phyloP scores from a whole-genome alignment of 1,284 basidiomycete species.

The Leucocoprinus gongylophorus region DNA sequence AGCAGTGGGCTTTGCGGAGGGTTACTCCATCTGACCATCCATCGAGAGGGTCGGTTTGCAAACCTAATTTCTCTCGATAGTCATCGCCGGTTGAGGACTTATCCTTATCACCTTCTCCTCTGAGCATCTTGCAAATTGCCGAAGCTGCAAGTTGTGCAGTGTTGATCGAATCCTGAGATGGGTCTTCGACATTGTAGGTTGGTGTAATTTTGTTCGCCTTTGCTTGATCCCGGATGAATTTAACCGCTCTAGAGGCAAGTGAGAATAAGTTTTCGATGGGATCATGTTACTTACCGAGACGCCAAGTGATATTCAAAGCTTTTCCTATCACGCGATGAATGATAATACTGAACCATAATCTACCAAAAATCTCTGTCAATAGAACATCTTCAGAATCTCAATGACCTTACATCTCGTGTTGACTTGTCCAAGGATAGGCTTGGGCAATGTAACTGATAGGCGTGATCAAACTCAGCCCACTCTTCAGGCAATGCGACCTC shows the following conservation, averaged over 20 bases:
- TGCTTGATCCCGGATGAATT: constrained; percentile 79
- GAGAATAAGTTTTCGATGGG: constrained; percentile 1
- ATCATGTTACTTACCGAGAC: constrained; percentile 50
- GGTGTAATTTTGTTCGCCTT: constrained; percentile 36
- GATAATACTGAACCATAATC: constrained; percentile 88
- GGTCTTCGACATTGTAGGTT: constrained; percentile 23
- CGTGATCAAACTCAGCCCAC: constrained; percentile 83
- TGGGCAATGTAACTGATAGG: constrained; percentile 87
- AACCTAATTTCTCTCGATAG: constrained; percentile 22
- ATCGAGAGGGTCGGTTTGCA: constrained; percentile 47
- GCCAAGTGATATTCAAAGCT: constrained; percentile 88
- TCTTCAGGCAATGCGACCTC: constrained; percentile 63
- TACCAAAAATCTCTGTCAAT: constrained; percentile 25
- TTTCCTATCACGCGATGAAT: constrained; percentile 68
- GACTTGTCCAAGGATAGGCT: constrained; percentile 77
- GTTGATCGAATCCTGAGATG: constrained; percentile 29
- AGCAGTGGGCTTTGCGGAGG: constrained; percentile 67
- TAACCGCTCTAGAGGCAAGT: constrained; percentile 55
- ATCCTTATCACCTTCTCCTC: constrained; percentile 40
- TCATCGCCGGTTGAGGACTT: constrained; percentile 41
- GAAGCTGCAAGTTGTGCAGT: constrained; percentile 56
- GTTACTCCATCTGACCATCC: constrained; percentile 69
- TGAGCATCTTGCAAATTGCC: constrained; percentile 55
- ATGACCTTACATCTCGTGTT: constrained; percentile 61
- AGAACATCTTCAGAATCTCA: not conserved